Evolutionary conservation across 345 rosid species (phyloP), one percentile per base, ranked within the genome.

Genomic region (Populus nigra): DNA sequence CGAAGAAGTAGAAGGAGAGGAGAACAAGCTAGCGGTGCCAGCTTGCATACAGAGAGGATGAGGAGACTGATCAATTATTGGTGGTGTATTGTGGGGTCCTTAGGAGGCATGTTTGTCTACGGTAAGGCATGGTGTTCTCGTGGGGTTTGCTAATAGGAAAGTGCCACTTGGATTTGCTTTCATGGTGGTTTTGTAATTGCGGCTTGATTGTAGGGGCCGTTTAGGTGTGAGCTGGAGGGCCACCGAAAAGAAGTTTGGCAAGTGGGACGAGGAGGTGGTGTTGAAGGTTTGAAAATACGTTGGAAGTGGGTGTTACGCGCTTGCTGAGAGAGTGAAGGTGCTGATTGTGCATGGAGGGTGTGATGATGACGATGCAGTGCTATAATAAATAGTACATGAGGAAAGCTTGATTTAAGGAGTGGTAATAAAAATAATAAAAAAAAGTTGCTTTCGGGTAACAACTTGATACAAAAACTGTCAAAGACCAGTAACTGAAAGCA

Each of bases 31-130:
- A 83, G 84, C 71, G 83, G 79, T 87, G 94, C 84, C 93, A 92
- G 98, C 92, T 83, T 72, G 88, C 80, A 77, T 71, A 81, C 93
- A 91, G 90, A 71, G 84, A 73, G 91, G 87, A 80, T 80, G 80
- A 62, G 80, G 83, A 80, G 82, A 73, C 77, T 68, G 71, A 80
- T 87, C 89, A 78, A 72, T 78, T 78, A 78, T 72, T 78, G 81
- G 67, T 20, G 76, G 55, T 22, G 69, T 13, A 33, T 13, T 3
- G 63, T 43, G 75, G 75, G 75, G 70, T 20, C 68, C 23, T 22
- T 10, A 2, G 45, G 45, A 41, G 45, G 45, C 12, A 9, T 41
- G 45, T 41, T 41, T 41, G 15, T n/a, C 47, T 75, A 45, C 23
- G 31, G 53, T 16, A 49, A n/a, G 27, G 13, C n/a, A 50, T 38